Base-by-base conservation (phyloP, 306 rosid genomes). In the Lathyrus aphaca region DNA sequence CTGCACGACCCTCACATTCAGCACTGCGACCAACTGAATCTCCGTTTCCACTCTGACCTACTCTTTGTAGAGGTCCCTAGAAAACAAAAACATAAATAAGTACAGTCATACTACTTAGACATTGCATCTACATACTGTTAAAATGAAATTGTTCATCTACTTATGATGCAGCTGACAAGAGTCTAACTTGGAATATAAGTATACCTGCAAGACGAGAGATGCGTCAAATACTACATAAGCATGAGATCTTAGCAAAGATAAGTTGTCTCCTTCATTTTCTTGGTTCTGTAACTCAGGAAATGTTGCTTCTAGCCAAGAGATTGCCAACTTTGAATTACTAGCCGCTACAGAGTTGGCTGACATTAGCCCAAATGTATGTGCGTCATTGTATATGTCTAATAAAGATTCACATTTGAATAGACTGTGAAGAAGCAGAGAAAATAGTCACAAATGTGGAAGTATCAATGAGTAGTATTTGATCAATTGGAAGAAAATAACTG, bases 261-360 rank as follows among this genome's bases (percentile, higher is more conserved):
- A 66, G 55, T 72, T 81, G 54, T 79, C 86, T 77, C 81, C 95
- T 60, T 82, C 91, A 50, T 74, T 68, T 67, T 78, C 81, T 79
- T 73, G 82, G 68, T 77, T 72, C 42, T 74, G 80, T 68, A 94
- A 80, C 64, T 79, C 91, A 5, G 88, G 97, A 85, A 94, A 91
- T 59, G 89, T 85, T 74, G 90, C 87, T 79, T 94, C 99, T 82
- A 94, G 80, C 99, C 97, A 94, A 77, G 88, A 87, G 75, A 91
- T 89, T 66, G 97, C 97, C 78, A 89, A 46, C 73, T 76, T 86
- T 27, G 97, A 87, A 86, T 91, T 89, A 69, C 89, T 81, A 56
- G 79, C 83, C 44, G 86, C 95, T 32, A 29, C 75, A 49, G 92
- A 64, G 78, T 89, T 86, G 77, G 91, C 75, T 27, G 95, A 94